These are phyloP conservation scores for Collybia mongolica DNA, from an alignment of 768 basidiomycete genomes.

Conservation along the genomic window DNA sequence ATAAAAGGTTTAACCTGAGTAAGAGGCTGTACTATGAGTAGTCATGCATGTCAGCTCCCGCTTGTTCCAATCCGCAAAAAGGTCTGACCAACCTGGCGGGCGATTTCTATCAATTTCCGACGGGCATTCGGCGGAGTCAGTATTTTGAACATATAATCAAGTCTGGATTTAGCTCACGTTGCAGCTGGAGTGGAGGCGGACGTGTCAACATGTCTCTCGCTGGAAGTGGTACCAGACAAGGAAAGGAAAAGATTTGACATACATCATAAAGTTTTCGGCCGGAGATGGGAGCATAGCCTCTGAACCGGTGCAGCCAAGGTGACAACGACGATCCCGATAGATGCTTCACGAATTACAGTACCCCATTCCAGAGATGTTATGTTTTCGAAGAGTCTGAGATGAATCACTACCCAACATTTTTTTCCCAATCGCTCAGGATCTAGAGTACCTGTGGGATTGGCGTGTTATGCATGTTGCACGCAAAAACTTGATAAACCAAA, in stretches of 20 bases:
- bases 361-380: too few species aligned
- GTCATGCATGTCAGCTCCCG: not conserved
- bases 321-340: too few species aligned
- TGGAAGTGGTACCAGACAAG: conserved; percentile 41
- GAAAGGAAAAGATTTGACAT: conserved; percentile 16
- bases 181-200: conserved; percentile 41
- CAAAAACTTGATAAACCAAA: too few species aligned
- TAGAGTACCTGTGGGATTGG: too few species aligned
- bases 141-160: too few species aligned
- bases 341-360: too few species aligned
- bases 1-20: conserved; percentile 28
- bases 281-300: not conserved
- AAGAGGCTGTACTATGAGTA: conserved; percentile 6
- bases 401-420: too few species aligned
- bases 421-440: too few species aligned
- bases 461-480: too few species aligned
- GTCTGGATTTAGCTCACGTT: conserved; percentile 24
- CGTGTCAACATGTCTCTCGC: conserved; percentile 34
- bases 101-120: not conserved
- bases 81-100: not conserved
- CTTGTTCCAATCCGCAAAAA: not conserved
- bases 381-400: too few species aligned
- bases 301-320: not conserved
- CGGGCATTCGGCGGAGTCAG: too few species aligned
- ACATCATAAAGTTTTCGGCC: conserved; percentile 1